Percentiles rank a stretch among this genome's conserved stretches.
These are phyloP conservation scores for Rhodotorula sp. DNA, from an alignment of 1,284 basidiomycete genomes.

Conservation along the genomic window DNA sequence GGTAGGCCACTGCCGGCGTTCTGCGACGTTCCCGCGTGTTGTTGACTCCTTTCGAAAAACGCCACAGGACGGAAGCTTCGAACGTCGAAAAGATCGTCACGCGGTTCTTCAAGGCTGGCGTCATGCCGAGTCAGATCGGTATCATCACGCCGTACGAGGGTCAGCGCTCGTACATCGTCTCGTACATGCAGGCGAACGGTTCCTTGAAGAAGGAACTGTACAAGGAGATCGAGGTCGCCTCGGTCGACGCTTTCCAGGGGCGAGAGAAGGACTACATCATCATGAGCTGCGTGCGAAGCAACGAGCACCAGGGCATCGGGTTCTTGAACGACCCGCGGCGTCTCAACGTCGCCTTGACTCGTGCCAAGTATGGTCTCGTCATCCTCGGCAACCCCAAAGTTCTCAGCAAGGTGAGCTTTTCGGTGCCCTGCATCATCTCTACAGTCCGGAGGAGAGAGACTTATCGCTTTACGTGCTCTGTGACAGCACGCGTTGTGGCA, in stretches of 20 bases:
- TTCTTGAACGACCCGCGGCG: slow-evolving; percentile 98
- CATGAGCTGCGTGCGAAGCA: slow-evolving; percentile 96
- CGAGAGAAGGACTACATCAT: slow-evolving; percentile 99
- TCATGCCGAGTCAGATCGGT: slow-evolving; percentile 91
- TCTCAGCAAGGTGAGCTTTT: slow-evolving; percentile 81
- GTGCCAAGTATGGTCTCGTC: slow-evolving; percentile 96
- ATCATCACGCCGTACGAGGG: slow-evolving; percentile 99
- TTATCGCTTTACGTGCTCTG: not conserved
- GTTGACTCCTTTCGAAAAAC: slow-evolving; percentile 28
- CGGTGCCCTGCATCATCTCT: slow-evolving; percentile 6
- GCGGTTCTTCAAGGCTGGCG: slow-evolving; percentile 98
- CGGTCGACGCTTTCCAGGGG: slow-evolving; percentile 98
- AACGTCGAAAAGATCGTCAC: slow-evolving; percentile 99
- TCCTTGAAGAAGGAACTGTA: slow-evolving; percentile 97
- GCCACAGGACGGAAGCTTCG: slow-evolving; percentile 83
- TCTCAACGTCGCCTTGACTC: slow-evolving; percentile 92
- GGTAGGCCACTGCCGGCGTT: slow-evolving; percentile 52
- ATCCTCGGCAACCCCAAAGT: slow-evolving; percentile 99
- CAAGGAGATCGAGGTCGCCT: slow-evolving; percentile 98
- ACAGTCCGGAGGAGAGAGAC: not conserved
- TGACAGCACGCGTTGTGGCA: slow-evolving; percentile 96
- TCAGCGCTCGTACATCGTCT: slow-evolving; percentile 97
- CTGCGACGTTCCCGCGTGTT: not conserved
- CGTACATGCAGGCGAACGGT: slow-evolving; percentile 99
- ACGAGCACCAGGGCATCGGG: slow-evolving; percentile 98